Conservation (phyloP, 805 yeast species). For the Candida tammaniensis region DNA sequence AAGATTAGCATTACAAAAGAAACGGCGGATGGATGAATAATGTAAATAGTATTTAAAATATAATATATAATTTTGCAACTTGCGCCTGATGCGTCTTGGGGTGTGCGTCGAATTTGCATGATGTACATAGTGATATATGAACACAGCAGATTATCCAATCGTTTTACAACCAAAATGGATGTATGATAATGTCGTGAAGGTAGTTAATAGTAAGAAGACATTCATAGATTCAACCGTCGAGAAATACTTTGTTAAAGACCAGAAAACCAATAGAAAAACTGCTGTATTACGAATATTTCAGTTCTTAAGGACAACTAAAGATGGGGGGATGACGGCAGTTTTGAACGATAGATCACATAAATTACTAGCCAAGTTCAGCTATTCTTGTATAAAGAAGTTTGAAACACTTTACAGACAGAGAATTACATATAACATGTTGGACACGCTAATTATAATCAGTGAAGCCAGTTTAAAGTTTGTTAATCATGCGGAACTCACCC, state of each 20-base stretch:
- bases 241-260: conserved; percentile 16
- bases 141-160: too few relatives aligned
- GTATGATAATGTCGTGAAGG: conserved; percentile 9
- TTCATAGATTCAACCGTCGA: conserved; percentile 14
- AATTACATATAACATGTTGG: conserved; percentile 29
- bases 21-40: conserved; percentile 11
- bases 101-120: too few relatives aligned
- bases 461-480: conserved; percentile 27
- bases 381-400: conserved; percentile 23
- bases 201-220: conserved; percentile 5
- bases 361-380: conserved; percentile 28
- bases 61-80: background rate
- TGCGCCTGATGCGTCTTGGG: background rate
- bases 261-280: conserved; percentile 11
- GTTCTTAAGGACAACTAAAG: conserved; percentile 20
- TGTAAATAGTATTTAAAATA: background rate
- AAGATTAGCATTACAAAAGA: conserved; percentile 21
- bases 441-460: conserved; percentile 25
- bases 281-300: conserved; percentile 28
- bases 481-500: conserved; percentile 10
- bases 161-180: conserved; percentile 26
- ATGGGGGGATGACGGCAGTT: conserved; percentile 26
- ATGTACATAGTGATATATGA: conserved; percentile 5
- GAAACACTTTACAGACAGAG: conserved; percentile 31
- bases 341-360: conserved; percentile 31